These are phyloP conservation scores for Chenopodium suecicum DNA, from an alignment of 148 eudicot genomes.

Conservation along the genomic window DNA sequence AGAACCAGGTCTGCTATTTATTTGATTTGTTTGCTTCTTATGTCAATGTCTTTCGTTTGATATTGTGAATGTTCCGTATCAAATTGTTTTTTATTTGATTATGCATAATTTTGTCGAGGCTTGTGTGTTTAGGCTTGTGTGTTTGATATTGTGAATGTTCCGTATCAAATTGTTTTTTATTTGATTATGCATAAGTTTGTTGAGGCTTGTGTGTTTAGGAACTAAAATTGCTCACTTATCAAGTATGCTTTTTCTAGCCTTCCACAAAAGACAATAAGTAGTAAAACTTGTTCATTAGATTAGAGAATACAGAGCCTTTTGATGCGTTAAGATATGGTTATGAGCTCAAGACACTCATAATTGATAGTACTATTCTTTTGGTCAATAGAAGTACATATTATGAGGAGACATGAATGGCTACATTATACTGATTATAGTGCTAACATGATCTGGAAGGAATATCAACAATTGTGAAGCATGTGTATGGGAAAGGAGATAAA, in stretches of 20 bases:
- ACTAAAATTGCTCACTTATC: too few relatives aligned
- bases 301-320: neutral
- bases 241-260: too few relatives aligned
- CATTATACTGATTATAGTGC: neutral
- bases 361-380: neutral
- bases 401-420: neutral
- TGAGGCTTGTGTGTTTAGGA: neutral
- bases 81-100: neutral
- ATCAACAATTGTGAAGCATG: neutral
- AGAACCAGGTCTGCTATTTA: slow-evolving; percentile 46
- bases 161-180: too few relatives aligned
- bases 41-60: neutral
- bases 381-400: neutral
- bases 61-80: neutral
- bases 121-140: too few relatives aligned
- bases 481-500: too few relatives aligned
- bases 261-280: too few relatives aligned
- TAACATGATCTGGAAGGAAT: neutral
- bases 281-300: neutral
- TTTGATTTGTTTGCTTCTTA: neutral
- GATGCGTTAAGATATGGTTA: neutral
- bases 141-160: neutral
- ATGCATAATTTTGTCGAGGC: neutral
- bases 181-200: neutral
- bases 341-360: neutral